phyloP scores from a whole-genome alignment of 1,139 yeast species.

The Starmera stellimalicola region DNA sequence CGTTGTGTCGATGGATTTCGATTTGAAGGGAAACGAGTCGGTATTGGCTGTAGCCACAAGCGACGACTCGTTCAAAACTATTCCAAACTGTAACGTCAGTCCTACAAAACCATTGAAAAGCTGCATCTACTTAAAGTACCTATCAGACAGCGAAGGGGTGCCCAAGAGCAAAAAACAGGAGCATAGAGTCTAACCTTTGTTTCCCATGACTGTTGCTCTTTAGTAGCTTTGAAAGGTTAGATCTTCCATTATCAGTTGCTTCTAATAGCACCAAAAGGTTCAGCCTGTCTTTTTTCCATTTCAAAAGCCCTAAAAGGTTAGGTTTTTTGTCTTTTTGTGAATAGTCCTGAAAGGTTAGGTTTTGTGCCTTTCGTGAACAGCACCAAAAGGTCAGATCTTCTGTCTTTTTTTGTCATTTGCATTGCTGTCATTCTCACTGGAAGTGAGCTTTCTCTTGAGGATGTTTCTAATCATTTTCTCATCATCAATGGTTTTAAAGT shows the following conservation, averaged over 20 bases:
- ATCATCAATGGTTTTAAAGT: conserved; percentile 41
- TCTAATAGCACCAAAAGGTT: neutral
- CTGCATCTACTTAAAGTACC: conserved; percentile 10
- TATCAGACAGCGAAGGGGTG: conserved; percentile 12
- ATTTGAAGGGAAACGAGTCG: conserved; percentile 17
- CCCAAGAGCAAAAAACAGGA: conserved; percentile 8
- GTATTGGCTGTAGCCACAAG: conserved; percentile 53
- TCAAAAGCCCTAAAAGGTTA: neutral
- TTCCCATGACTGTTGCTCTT: no score
- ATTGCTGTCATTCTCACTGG: conserved; percentile 7
- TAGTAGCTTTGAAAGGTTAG: no score
- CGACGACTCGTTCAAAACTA: conserved; percentile 44
- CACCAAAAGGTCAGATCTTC: conserved; percentile 7
- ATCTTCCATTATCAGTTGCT: no score
- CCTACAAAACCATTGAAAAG: conserved; percentile 6
- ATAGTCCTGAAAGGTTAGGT: no score
- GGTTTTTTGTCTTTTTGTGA: no score
- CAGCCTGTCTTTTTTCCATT: neutral
- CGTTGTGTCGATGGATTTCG: conserved; percentile 42
- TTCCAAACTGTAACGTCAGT: conserved; percentile 13
- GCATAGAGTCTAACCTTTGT: no score
- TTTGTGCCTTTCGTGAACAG: no score
- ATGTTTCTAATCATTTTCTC: conserved; percentile 48
- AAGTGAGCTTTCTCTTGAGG: conserved; percentile 36
- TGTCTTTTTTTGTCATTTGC: conserved; percentile 10